A percentile compares a stretch with the other conserved stretches of the same genome.
These are phyloP conservation scores for Thermoascus crustaceus DNA, from an alignment of 2,329 filamentous ascomycete genomes.

Conservation along the genomic window DNA sequence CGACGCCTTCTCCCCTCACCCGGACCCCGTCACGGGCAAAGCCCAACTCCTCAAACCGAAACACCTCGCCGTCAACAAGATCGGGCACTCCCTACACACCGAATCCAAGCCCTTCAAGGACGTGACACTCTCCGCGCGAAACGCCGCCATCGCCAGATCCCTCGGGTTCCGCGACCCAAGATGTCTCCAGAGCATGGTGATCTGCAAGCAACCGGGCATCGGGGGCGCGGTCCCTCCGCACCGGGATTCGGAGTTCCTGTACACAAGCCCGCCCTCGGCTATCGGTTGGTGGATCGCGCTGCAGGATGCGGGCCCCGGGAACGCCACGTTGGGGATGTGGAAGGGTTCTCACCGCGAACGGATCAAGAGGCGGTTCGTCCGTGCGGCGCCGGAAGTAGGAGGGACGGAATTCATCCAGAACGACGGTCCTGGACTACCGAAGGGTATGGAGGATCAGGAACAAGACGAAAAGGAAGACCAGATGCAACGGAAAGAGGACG, in stretches of 20 bases:
- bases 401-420: constrained; percentile 68
- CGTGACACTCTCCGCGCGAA: constrained; percentile 40
- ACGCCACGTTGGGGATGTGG: constrained; percentile 83
- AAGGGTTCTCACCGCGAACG: constrained; percentile 67
- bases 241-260: constrained; percentile 87
- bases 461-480: constrained; percentile 27
- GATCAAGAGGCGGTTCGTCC: constrained; percentile 65
- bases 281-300: constrained; percentile 97
- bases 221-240: constrained; percentile 85
- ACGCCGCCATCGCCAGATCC: constrained; percentile 57
- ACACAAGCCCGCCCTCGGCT: constrained; percentile 78
- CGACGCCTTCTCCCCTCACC: constrained; percentile 59
- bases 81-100: constrained; percentile 68
- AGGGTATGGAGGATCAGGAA: constrained; percentile 38
- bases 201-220: constrained; percentile 96
- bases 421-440: constrained; percentile 55
- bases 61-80: constrained; percentile 79
- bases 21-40: constrained; percentile 34
- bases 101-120: constrained; percentile 59
- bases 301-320: constrained; percentile 78
- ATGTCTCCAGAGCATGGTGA: constrained; percentile 89
- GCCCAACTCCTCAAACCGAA: constrained; percentile 70
- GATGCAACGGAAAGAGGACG: constrained; percentile 22
- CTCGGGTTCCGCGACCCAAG: constrained; percentile 70
- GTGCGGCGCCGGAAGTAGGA: constrained; percentile 42